Evolutionary conservation across 2,329 filamentous ascomycete genomes (phyloP), one percentile per base, ranked within the genome.

Genomic region (Kalmusia sp.): DNA sequence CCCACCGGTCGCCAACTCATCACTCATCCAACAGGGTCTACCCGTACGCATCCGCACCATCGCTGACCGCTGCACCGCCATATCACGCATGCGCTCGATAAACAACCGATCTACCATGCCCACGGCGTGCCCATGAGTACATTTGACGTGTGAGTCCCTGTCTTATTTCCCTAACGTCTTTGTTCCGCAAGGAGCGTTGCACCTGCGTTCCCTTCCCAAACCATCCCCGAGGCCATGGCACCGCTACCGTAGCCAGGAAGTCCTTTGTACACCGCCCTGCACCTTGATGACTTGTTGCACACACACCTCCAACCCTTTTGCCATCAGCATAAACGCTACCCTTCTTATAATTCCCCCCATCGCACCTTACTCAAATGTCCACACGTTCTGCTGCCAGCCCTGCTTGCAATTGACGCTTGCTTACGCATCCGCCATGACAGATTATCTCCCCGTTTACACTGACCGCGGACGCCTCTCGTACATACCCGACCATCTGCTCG

Each of bases 391-490:
- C 46, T 52, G 56, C 34, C 44, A 38, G 49, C 33, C 43, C 45
- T 50, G 30, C 54, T 48, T 51, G 41, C 56, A 54, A 62, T 64
- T 64, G 59, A 66, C 56, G 33, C 41, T 52, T 58, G 59, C 70
- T 74, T 61, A 73, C 65, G 52, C 61, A 40, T 58, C 60, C 70
- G 63, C 59, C 58, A 76, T 76, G 73, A 68, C 71, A 75, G 73
- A 74, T 44, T 74, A 74, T 51, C 67, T 61, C 33, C 63, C 64
- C 56, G 69, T 74, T 27, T 74, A 74, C 59, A 70, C 69, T 52
- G 68, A 73, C 46, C 70, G 72, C 49, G 73, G 73, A 51, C 70
- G 70, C 37, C 63, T 76, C 45, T 65, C 69, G 40, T 76, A 76
- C 51, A 65, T 75, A 15, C 73, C 72, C 47, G 72, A 74, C 43